These are phyloP conservation scores for Phyllosticta citrichinensis DNA, from an alignment of 2,329 filamentous ascomycete species.

Conservation along the genomic window DNA sequence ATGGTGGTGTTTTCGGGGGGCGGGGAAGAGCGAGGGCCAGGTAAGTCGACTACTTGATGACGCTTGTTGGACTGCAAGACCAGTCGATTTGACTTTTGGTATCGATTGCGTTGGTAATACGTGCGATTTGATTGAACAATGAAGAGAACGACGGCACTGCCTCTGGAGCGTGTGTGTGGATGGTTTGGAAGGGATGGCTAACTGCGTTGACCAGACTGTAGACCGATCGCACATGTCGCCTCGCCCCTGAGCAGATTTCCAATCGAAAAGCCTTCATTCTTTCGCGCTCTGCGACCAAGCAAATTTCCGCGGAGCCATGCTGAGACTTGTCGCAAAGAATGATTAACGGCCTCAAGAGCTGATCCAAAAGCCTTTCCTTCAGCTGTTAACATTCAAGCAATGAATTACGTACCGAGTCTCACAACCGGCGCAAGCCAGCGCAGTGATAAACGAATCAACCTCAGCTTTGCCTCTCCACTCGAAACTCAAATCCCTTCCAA, in stretches of 20 bases:
- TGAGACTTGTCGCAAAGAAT: too few species aligned
- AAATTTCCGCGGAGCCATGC: too few species aligned
- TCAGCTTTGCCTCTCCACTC: not conserved
- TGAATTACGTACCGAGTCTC: not conserved
- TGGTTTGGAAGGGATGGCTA: not conserved
- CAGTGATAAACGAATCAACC: not conserved
- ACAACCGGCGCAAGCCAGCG: not conserved
- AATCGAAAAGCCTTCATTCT: too few species aligned
- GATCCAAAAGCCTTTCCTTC: too few species aligned
- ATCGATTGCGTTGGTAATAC: not conserved
- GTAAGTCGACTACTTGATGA: not conserved
- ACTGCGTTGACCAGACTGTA: not conserved
- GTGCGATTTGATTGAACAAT: not conserved
- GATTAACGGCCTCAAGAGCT: too few species aligned
- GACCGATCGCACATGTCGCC: too few species aligned
- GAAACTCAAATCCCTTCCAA: not conserved
- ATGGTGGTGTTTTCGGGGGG: not conserved
- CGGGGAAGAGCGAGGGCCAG: not conserved
- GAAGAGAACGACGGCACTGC: not conserved
- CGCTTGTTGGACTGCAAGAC: not conserved
- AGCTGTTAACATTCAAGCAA: not conserved
- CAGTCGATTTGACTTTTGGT: not conserved
- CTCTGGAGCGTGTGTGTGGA: not conserved
- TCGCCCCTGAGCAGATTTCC: too few species aligned
- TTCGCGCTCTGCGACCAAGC: too few species aligned